Base-by-base conservation (phyloP, 2,329 filamentous ascomycete genomes). In the Davidsoniella virescens region DNA sequence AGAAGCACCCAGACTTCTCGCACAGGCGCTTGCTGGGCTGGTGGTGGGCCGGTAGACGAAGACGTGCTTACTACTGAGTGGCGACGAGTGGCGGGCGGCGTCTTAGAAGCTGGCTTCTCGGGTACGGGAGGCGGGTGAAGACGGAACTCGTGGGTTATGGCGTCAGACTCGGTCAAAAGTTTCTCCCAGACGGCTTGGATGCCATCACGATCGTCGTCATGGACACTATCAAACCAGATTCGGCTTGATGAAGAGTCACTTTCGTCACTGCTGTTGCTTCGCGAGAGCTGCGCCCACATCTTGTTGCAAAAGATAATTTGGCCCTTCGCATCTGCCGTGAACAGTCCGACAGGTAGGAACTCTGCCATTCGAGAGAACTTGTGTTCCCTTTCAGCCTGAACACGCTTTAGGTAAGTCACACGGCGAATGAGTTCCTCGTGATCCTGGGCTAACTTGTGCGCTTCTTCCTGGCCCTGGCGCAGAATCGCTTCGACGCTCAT, bases 291-390 rank as follows among this genome's bases (percentile, higher is more conserved):
- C 73, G 72, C 79, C 75, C 76, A 92, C 60, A 82, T 84, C 55
- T 88, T 82, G 60, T 93, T 93, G 60, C 80, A 84, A 60, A 86
- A 92, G 8, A 75, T 84, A 57, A 92, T 84, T 20, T 73, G 68
- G 3, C 86, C 85, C 39, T 70, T 63, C 0, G 75, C 71, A 59
- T 87, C 75, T n/a, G 84, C 82, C 56, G 92, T 88, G 61, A 90
- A 90, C 66, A 93, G 82, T 25, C 85, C 86, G 1, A 88, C 84
- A 0, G 85, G 85, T 0, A 84, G 82, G 55, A 87, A 85, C 59
- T 88, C 84, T 2, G 85, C 84, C 82, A 92, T 87, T 42, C 84
- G 73, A 0, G 83, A 86, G 60, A 92, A 92, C 52, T 82, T 81
- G 29, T 82, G 80, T 61, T 92, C 85, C 60, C 78, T 78, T 58